phyloP scores from a whole-genome alignment of 2,329 filamentous ascomycete genomes.

The Alternaria sp. region DNA sequence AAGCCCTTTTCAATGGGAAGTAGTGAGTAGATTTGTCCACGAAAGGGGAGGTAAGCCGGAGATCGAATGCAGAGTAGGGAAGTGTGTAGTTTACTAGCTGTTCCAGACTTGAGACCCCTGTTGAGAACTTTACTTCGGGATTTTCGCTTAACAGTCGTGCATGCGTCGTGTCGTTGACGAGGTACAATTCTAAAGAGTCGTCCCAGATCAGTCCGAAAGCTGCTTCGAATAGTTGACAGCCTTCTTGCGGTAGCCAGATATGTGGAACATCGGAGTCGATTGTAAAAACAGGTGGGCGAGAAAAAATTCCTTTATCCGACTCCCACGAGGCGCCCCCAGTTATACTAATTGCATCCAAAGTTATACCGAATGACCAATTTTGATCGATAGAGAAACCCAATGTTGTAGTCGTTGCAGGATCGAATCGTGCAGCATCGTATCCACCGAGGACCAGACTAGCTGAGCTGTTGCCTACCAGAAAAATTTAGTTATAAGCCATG shows the following conservation, averaged over 20 bases:
- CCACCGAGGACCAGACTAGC: constrained; percentile 48
- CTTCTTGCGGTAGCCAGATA: constrained; percentile 45
- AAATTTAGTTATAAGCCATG: neutral
- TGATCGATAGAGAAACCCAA: too few relatives aligned
- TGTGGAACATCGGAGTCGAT: constrained; percentile 48
- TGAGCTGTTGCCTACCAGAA: constrained; percentile 18
- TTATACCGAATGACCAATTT: too few relatives aligned
- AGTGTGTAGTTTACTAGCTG: constrained; percentile 17
- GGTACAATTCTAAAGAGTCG: constrained; percentile 40
- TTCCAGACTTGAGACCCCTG: too few relatives aligned
- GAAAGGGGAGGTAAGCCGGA: constrained; percentile 57
- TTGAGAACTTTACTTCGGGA: neutral
- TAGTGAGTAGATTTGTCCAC: constrained; percentile 68
- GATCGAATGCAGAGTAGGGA: constrained; percentile 56
- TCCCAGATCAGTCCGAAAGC: constrained; percentile 49
- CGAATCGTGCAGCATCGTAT: constrained; percentile 45
- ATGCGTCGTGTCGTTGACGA: constrained; percentile 42
- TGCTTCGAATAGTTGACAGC: constrained; percentile 46
- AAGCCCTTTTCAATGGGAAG: constrained; percentile 65
- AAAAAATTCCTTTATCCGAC: too few relatives aligned
- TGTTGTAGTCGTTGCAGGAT: constrained; percentile 9
- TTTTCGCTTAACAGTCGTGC: constrained; percentile 16
- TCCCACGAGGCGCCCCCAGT: too few relatives aligned
- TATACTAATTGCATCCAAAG: too few relatives aligned
- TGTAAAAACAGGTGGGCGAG: constrained; percentile 5